Evolutionary conservation across 2,329 filamentous ascomycete species (phyloP).

Genomic region (Cryphonectria japonica): DNA sequence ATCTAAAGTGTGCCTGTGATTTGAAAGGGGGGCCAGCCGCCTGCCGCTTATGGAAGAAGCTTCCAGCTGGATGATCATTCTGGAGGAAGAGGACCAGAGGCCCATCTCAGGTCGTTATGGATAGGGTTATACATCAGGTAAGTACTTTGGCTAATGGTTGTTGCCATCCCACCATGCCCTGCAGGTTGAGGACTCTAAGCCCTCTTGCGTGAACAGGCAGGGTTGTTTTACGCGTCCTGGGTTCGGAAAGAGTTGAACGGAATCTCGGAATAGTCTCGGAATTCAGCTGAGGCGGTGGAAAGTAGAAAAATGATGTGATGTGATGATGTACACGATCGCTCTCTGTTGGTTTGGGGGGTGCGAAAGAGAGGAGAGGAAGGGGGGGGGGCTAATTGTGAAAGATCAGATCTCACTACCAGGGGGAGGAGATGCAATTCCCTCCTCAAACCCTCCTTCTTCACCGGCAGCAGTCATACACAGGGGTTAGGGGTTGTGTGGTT

Average conservation of each 20-base stretch:
- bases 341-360: neutral
- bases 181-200: neutral
- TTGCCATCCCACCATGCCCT: neutral
- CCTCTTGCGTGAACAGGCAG: neutral
- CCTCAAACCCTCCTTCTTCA: neutral
- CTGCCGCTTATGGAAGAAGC: constrained; percentile 2
- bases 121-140: no score
- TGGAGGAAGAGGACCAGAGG: no score
- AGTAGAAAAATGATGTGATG: neutral
- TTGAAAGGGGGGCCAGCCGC: neutral
- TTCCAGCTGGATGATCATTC: no score
- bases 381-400: no score
- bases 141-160: neutral
- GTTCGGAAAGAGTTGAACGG: neutral
- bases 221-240: neutral
- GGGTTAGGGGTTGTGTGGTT: neutral
- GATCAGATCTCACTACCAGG: neutral
- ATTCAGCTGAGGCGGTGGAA: neutral
- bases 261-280: neutral
- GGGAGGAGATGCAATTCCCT: neutral
- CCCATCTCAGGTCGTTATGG: no score
- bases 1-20: neutral
- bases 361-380: no score
- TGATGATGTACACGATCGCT: no score
- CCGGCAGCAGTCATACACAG: neutral